Percentiles rank a stretch among this genome's conserved stretches.
Evolutionary conservation across 2,329 filamentous ascomycete species (phyloP).

Genomic region (Monosporascus sp.): DNA sequence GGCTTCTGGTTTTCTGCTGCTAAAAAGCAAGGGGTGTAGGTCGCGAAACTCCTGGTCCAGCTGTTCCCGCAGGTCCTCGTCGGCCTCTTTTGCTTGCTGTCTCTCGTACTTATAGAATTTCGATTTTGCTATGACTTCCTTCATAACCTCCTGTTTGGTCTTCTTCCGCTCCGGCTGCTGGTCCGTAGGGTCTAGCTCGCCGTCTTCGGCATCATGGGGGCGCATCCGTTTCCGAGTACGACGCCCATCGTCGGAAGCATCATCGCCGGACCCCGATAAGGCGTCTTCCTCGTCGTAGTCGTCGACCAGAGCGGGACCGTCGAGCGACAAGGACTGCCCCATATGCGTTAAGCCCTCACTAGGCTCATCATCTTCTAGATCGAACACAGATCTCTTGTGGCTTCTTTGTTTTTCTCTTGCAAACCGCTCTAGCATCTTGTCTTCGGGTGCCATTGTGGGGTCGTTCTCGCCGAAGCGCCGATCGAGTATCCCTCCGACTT

Average conservation of each 20-base stretch:
- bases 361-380: constrained; percentile 76
- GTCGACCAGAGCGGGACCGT: constrained; percentile 49
- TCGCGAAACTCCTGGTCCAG: constrained; percentile 78
- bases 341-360: constrained; percentile 70
- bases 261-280: constrained; percentile 52
- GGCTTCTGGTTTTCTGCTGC: constrained; percentile 34
- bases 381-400: constrained; percentile 79
- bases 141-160: constrained; percentile 94
- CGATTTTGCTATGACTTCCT: constrained; percentile 95
- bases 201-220: constrained; percentile 41
- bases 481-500: constrained; percentile 88
- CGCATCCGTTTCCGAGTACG: constrained; percentile 54
- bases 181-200: constrained; percentile 43
- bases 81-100: constrained; percentile 86
- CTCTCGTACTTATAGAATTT: constrained; percentile 93
- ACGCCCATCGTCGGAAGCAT: constrained; percentile 48
- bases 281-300: constrained; percentile 79
- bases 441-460: constrained; percentile 86
- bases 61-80: constrained; percentile 78
- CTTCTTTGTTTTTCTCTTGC: constrained; percentile 77
- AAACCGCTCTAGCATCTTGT: constrained; percentile 87
- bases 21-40: constrained; percentile 65
- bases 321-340: constrained; percentile 67
- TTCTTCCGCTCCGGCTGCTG: constrained; percentile 79
- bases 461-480: constrained; percentile 94